Base-by-base conservation (phyloP, 2,329 filamentous ascomycete species). In the Myriosclerotinia scirpicola region DNA sequence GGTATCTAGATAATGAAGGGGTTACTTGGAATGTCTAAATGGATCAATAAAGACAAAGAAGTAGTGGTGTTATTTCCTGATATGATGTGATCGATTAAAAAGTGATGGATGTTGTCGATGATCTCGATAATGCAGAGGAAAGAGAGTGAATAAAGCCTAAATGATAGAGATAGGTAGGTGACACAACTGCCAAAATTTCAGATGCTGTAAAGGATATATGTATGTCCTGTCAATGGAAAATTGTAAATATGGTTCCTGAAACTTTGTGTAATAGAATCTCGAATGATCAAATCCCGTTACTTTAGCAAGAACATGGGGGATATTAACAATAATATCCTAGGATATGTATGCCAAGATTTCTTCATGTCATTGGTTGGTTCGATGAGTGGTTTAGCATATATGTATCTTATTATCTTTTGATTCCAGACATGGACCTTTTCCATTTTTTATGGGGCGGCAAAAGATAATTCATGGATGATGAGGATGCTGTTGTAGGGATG, bases 221-320 rank as follows among this genome's bases (percentile, higher is more conserved):
- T 61, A 52, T 50, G 20, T 38, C 34, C 44, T 22, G 9, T 61
- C 34, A 26, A 61, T 26, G 20, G 34, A 38, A 48, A 61, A 26
- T 38, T 50, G 44, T 38, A 12, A 52, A 50, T 61, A 36, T 36
- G 14, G 34, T 50, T 50, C 34, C 30, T 40, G 58, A 61, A 61
- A 22, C 26, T 38, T 50, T 61, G 58, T 61, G 58, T 61, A 61
- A 61, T 50, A 61, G 58, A 61, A 61, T 61, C 44, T 61, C 14
- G 58, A 40, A 50, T 38, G 30, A 50, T 20, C 15, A 26, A 40
- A 50, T 61, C n/a, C 56, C 38, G 20, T 50, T 60, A 48, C 44
- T 20, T 36, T 48, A 60, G 56, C 42, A 50, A 22, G 56, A 60
- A 60, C 56, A 60, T 60, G 44, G 55, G 55, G 55, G 40, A 59